Evolutionary conservation across 306 rosid species (phyloP), one percentile per base, ranked within the genome.

Genomic region (Ochetophila trinervis): DNA sequence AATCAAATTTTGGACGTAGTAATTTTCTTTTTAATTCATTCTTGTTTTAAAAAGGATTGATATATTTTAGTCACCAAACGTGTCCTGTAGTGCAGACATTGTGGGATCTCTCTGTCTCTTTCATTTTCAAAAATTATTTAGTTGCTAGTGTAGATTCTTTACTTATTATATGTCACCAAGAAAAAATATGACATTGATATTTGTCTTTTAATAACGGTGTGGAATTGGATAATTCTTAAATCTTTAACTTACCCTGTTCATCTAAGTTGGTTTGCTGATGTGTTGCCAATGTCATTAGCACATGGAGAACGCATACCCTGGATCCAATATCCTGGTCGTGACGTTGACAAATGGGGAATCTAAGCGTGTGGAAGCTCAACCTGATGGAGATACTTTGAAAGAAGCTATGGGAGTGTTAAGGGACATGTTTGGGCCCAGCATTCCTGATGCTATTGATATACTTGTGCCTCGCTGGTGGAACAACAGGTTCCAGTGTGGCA

Each of bases 251-350:
- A 71, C 58, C 52, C 55, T 65, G 60, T 71, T 82, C 36, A 66
- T 53, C 72, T 54, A 30, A 67, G 20, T 47, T 74, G 20, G 74
- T 42, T 35, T 73, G 58, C 77, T 83, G 69, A 79, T 79, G 58
- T 71, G 49, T 64, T 73, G 40, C 35, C 59, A 71, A n/a, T 76
- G 81, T 84, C 62, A 80, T 60, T 89, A 93, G 98, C 91, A 89
- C 90, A 93, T 93, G 98, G 98, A 93, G 61, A 86, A 84, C 59
- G 98, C 98, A 51, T 89, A 82, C 74, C 96, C 98, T 63, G 97
- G 96, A 59, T 93, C 98, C 76, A 90, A 89, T 72, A 84, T 93
- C 68, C 74, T 93, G 67, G 98, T 93, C 5, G 97, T 93, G 78
- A 93, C 98, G n/a, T 68, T 89, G 84, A 93, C 98, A 0, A 93